A percentile compares a stretch with the other conserved stretches of the same genome.
These are phyloP conservation scores for Hyaloperonospora arabidopsidis DNA, from an alignment of 352 stramenopile species.

Conservation along the genomic window DNA sequence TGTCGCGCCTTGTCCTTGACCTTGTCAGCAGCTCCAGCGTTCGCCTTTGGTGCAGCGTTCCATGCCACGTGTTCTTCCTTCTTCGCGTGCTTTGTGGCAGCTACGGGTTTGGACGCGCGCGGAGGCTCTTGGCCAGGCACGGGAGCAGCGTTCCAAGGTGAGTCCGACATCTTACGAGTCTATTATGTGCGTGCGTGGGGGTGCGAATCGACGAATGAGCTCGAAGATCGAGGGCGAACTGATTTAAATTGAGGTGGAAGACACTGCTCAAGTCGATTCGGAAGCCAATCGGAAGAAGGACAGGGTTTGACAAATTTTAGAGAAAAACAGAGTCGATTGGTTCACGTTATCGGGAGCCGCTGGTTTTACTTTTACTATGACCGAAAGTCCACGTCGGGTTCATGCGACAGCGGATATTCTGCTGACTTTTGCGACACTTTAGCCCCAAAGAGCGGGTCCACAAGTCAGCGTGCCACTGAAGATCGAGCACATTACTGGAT, in stretches of 20 bases:
- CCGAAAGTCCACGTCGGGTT: no score
- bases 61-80: slow-evolving; percentile 40
- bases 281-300: slow-evolving; percentile 15
- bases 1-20: slow-evolving; percentile 39
- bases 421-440: no score
- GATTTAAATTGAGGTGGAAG: slow-evolving; percentile 1
- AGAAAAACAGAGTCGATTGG: no score
- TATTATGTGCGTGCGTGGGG: neutral
- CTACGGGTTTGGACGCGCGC: slow-evolving; percentile 18
- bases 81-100: slow-evolving; percentile 20
- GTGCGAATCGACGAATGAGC: slow-evolving; percentile 32
- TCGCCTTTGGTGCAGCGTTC: slow-evolving; percentile 37
- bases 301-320: no score
- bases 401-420: no score
- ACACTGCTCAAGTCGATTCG: slow-evolving; percentile 6
- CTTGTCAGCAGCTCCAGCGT: slow-evolving; percentile 29
- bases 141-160: slow-evolving; percentile 36
- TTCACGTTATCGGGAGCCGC: no score
- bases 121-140: slow-evolving; percentile 30
- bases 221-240: slow-evolving; percentile 18
- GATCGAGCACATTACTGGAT: slow-evolving; percentile 17
- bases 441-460: no score
- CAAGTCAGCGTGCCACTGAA: no score
- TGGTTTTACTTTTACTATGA: no score
- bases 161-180: slow-evolving; percentile 30